A percentile compares a stretch with the other conserved stretches of the same genome.
These are phyloP conservation scores for Parachaetomium inaequale DNA, from an alignment of 495 filamentous ascomycete species.

Conservation along the genomic window DNA sequence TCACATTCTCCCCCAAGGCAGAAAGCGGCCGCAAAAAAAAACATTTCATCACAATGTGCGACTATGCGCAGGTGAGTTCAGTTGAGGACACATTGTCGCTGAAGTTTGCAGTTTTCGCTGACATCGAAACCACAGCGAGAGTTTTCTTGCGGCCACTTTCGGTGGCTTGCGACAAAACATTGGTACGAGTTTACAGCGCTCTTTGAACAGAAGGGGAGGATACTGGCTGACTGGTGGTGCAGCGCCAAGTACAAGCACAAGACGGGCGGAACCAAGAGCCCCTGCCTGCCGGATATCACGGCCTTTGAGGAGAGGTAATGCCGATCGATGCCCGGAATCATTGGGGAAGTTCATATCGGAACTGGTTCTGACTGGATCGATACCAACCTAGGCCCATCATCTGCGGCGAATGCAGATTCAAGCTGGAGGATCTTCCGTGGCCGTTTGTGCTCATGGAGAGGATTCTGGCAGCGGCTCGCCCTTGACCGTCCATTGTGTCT, in stretches of 20 bases:
- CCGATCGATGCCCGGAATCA: background rate
- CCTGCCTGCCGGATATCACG: conserved; percentile 11
- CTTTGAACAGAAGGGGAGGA: background rate
- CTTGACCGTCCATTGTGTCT: background rate
- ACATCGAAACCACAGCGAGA: conserved; percentile 6
- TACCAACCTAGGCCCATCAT: background rate
- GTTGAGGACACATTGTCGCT: background rate
- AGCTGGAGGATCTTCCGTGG: background rate
- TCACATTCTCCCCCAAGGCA: background rate
- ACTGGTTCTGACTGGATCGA: background rate
- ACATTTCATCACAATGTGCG: background rate
- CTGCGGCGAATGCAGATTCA: conserved; percentile 10
- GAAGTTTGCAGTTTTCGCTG: background rate
- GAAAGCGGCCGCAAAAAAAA: background rate
- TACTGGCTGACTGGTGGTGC: background rate
- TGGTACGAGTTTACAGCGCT: conserved; percentile 4
- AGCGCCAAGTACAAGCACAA: conserved; percentile 6
- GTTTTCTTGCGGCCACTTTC: conserved; percentile 18
- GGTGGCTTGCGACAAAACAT: conserved; percentile 20
- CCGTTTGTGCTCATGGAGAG: background rate
- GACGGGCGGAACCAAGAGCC: background rate
- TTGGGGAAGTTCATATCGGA: background rate
- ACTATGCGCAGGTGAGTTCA: conserved; percentile 8
- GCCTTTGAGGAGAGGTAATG: conserved; percentile 20
- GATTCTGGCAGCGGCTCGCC: background rate